A percentile compares a stretch with the other conserved stretches of the same genome.
phyloP scores from a whole-genome alignment of 768 basidiomycete species.

The Xanthoconium purpureum region DNA sequence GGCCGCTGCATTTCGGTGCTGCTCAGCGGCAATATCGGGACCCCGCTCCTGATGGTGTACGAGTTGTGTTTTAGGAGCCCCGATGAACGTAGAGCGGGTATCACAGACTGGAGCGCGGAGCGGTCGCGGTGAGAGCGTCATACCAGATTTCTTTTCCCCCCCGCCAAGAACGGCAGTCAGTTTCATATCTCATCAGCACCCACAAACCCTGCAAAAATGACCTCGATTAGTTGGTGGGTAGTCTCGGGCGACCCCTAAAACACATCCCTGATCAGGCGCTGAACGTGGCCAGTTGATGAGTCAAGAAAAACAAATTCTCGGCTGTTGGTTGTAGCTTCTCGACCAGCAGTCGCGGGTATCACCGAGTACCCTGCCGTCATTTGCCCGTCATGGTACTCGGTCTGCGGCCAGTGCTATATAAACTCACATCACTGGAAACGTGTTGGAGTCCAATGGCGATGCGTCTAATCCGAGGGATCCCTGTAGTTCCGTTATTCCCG shows the following conservation, averaged over 20 bases:
- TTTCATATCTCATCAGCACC: neutral
- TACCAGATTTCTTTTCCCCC: neutral
- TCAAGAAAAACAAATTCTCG: neutral
- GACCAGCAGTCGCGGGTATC: neutral
- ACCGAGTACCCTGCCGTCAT: conserved; percentile 2
- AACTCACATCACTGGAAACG: neutral
- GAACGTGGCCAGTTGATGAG: neutral
- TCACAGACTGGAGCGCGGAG: conserved; percentile 23
- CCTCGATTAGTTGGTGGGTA: neutral
- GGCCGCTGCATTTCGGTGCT: conserved; percentile 22
- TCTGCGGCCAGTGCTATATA: neutral
- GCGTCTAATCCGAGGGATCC: conserved; percentile 18
- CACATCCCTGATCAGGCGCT: neutral
- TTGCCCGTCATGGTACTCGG: neutral
- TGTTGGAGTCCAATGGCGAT: neutral
- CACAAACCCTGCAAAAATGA: neutral
- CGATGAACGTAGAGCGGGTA: conserved; percentile 7
- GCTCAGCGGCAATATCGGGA: conserved; percentile 32
- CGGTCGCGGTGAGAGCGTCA: conserved; percentile 16
- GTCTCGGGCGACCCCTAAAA: neutral
- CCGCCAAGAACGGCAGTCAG: neutral
- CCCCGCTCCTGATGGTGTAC: conserved; percentile 17
- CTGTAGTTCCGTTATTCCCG: neutral
- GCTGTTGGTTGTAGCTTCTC: neutral
- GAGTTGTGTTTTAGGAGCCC: conserved; percentile 9